These are phyloP conservation scores for Candida gigantensis DNA, from an alignment of 1,139 yeast species.

Conservation along the genomic window DNA sequence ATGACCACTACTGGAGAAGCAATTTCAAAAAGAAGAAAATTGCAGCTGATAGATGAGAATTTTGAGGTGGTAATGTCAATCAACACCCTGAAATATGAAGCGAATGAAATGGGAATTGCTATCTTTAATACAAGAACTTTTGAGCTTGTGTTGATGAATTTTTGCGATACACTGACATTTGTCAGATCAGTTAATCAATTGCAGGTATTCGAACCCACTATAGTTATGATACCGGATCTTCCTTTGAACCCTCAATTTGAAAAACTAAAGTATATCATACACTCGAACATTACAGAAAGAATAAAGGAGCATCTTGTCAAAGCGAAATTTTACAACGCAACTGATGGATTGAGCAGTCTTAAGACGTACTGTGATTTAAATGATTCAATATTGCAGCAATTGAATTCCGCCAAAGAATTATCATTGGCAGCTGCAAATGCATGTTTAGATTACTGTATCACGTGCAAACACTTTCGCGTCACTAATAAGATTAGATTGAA, in stretches of 20 bases:
- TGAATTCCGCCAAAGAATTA: slow-evolving; percentile 22
- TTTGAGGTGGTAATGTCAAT: slow-evolving; percentile 14
- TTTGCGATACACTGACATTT: slow-evolving; percentile 46
- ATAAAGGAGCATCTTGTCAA: slow-evolving; percentile 23
- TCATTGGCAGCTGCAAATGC: slow-evolving; percentile 38
- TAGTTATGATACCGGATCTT: slow-evolving; percentile 32
- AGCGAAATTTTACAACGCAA: slow-evolving; percentile 22
- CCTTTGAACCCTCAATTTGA: slow-evolving; percentile 26
- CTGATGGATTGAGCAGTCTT: slow-evolving; percentile 10
- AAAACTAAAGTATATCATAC: slow-evolving; percentile 35
- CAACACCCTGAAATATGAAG: slow-evolving; percentile 11
- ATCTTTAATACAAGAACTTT: slow-evolving; percentile 9
- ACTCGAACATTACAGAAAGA: slow-evolving; percentile 26
- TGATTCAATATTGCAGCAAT: slow-evolving; percentile 19
- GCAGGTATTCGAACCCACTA: slow-evolving; percentile 35
- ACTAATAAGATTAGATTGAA: slow-evolving; percentile 33
- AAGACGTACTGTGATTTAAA: slow-evolving; percentile 8
- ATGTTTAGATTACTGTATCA: slow-evolving; percentile 22
- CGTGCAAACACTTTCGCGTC: slow-evolving; percentile 10
- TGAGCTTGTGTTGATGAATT: slow-evolving; percentile 30
- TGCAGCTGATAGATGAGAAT: slow-evolving; percentile 6
- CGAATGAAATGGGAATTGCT: slow-evolving; percentile 14
- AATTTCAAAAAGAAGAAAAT: slow-evolving; percentile 2
- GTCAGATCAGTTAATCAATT: slow-evolving; percentile 45
- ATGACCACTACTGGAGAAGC: slow-evolving; percentile 6